Evolutionary conservation across 2,329 filamentous ascomycete species (phyloP), one percentile per base, ranked within the genome.

Genomic region (Fusarium sp.): DNA sequence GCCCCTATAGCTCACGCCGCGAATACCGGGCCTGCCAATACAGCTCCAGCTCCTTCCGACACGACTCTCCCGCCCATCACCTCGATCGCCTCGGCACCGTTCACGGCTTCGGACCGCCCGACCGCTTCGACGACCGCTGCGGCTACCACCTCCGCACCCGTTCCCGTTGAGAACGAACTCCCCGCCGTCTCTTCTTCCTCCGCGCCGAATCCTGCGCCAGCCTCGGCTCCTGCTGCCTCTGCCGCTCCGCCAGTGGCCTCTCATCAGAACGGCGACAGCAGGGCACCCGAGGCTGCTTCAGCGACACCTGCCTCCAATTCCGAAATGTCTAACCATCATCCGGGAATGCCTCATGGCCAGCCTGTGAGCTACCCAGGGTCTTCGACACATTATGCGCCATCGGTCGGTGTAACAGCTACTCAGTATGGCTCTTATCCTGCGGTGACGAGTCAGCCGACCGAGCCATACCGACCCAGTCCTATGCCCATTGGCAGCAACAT

Each of bases 311-410:
- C 61, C 32, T 52, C 60, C 56, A 74, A 75, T 50, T 59, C 71
- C 60, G 76, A 79, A 64, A 81, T 81, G 79, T 75, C 79, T 61
- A 78, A 71, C 68, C 77, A 79, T 68, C 75, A 77, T 56, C 74
- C 74, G 61, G 74, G 74, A 73, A 57, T 75, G 68, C 74, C 74
- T 58, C 74, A 80, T 69, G 75, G 76, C 54, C 68, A 76, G 44
- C 69, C 71, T 62, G 66, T 74, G 64, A 75, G 74, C 76, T 80
- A 80, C 65, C 57, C 73, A 34, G 63, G 76, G 43, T 60, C 66
- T 32, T 69, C 74, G 34, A 67, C 71, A 44, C 62, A 75, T 52
- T 78, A 77, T 50, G 58, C 66, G 27, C 59, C 74, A 43, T 73
- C 52, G 63, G 45, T 63, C 56, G 61, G 66, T 59, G 57, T 74